Base-by-base conservation (phyloP, 257 asterid genomes). In the Jacaranda copaia region DNA sequence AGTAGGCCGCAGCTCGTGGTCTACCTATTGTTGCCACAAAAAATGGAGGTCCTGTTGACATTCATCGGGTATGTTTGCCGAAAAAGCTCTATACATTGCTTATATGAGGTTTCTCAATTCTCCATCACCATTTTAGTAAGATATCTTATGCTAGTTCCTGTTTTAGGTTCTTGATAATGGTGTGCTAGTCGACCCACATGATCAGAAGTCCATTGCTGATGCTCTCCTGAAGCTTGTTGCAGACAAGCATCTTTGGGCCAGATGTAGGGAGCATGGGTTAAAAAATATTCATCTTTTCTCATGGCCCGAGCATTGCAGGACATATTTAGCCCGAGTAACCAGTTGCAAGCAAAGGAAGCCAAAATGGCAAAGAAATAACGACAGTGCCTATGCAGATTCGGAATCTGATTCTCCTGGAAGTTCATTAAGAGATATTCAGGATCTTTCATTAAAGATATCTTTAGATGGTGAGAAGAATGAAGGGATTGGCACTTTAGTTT, bases 31-130 rank as follows among this genome's bases (percentile, higher is more conserved):
- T 91, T 65, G 97, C 97, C 77, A 91, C 97, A 11, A 87, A 82
- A 83, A 91, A 91, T 78, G 97, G 97, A 81, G 97, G 97, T 39
- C 97, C 97, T 18, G 96, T 89, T 76, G 97, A 91, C 82, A 91
- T 91, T 83, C 93, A 91, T 57, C 88, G 90, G 92, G 96, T 91
- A 69, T 51, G 89, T 79, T 51, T 48, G 32, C 75, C 58, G 39
- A 72, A 52, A 42, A 8, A 71, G 56, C 14, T 46, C 39, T 70
- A 52, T 14, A 16, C 12, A 39, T 80, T 6, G 32, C 55, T 52
- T 60, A 36, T 18, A 60, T 38, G 20, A 51, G 51, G 35, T 69
- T 9, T 73, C 16, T 57, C 38, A 58, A 76, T 68, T 67, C 68
- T 53, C 57, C 18, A 55, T 40, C 25, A 13, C 42, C 32, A 18